phyloP scores from a whole-genome alignment of 2,329 filamentous ascomycete species.

The Ophiocordyceps camponoti-floridani region DNA sequence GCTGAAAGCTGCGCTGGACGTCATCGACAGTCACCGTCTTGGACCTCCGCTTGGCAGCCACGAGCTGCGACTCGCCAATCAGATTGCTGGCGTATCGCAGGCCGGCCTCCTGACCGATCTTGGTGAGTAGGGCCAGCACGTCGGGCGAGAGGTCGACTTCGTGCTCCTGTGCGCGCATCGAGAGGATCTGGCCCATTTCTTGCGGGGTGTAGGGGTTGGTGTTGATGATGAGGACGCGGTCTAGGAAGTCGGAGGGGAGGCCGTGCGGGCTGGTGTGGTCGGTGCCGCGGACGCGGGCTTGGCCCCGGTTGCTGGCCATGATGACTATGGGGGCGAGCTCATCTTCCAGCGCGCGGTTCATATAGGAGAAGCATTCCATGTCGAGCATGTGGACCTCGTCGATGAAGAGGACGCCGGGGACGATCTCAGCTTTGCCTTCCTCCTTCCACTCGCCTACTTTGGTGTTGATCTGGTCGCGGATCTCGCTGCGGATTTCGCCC shows the following conservation, averaged over 20 bases:
- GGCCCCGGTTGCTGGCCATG: conserved; percentile 94
- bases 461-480: conserved; percentile 96
- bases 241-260: conserved; percentile 85
- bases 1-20: conserved; percentile 79
- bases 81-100: conserved; percentile 95
- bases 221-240: conserved; percentile 90
- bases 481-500: conserved; percentile 91
- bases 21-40: conserved; percentile 75
- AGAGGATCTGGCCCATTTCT: conserved; percentile 82
- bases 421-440: conserved; percentile 95
- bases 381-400: conserved; percentile 99
- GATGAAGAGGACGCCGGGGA: conserved; percentile 92
- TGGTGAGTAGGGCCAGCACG: conserved; percentile 80
- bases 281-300: conserved; percentile 82
- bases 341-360: conserved; percentile 91
- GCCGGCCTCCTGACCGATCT: conserved; percentile 85
- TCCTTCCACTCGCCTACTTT: conserved; percentile 99
- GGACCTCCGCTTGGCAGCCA: conserved; percentile 69
- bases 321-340: conserved; percentile 94
- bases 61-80: conserved; percentile 81
- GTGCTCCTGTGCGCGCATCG: conserved; percentile 86
- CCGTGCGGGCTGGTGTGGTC: conserved; percentile 88
- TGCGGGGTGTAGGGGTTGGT: conserved; percentile 69
- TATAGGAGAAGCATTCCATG: conserved; percentile 96
- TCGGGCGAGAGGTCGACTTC: conserved; percentile 85